phyloP scores from a whole-genome alignment of 2,329 filamentous ascomycete species.

The Penicillium sp. region DNA sequence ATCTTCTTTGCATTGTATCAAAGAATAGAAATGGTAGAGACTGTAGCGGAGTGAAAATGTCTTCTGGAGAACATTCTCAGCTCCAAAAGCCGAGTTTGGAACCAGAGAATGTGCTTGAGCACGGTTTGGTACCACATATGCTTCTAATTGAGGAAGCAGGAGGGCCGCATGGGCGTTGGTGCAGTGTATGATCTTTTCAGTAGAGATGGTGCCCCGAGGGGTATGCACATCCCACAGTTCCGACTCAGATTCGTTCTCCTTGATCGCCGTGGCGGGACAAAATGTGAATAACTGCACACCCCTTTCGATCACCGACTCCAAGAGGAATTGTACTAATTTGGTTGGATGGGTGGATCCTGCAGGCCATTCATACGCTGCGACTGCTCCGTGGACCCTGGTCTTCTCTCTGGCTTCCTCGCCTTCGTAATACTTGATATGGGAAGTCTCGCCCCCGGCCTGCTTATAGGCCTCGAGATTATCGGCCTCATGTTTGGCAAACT shows the following conservation, averaged over 20 bases:
- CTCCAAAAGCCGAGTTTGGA: conserved; percentile 40
- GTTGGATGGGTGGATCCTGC: conserved; percentile 52
- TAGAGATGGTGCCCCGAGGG: conserved; percentile 13
- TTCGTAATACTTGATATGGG: conserved; percentile 42
- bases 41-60: conserved; percentile 51
- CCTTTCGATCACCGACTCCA: conserved; percentile 37
- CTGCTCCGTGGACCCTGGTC: conserved; percentile 39
- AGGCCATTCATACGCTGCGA: conserved; percentile 54
- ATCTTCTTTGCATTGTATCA: conserved; percentile 48
- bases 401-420: conserved; percentile 40
- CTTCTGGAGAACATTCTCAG: conserved; percentile 31
- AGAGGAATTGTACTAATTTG: conserved; percentile 51
- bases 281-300: conserved; percentile 47
- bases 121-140: conserved; percentile 44
- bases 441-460: conserved; percentile 46
- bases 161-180: conserved; percentile 27
- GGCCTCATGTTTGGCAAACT: conserved; percentile 48
- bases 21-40: conserved; percentile 51
- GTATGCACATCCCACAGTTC: conserved; percentile 21
- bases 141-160: conserved; percentile 18
- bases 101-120: conserved; percentile 49
- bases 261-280: conserved; percentile 39
- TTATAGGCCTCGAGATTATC: conserved; percentile 41
- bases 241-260: conserved; percentile 1
- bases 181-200: conserved; percentile 24